A percentile compares a stretch with the other conserved stretches of the same genome.
These are phyloP conservation scores for Peronospora farinosa DNA, from an alignment of 352 stramenopile species.

Conservation along the genomic window DNA sequence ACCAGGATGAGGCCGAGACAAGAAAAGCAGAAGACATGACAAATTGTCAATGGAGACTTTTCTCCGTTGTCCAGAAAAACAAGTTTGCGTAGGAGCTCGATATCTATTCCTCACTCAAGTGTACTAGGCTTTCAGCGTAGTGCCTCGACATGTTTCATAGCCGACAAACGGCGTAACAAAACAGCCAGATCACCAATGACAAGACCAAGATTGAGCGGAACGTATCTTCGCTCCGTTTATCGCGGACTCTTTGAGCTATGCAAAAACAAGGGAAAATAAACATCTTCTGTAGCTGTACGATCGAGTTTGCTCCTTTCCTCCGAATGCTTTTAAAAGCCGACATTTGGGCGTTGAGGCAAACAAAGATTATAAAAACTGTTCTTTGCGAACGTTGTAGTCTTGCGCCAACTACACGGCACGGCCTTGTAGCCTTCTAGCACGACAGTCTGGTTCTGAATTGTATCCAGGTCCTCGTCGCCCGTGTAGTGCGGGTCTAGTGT, in stretches of 20 bases:
- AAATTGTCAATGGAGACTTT: slow-evolving; percentile 10
- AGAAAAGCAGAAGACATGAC: slow-evolving; percentile 36
- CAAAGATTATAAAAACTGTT: slow-evolving; percentile 76
- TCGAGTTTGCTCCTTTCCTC: slow-evolving; percentile 1
- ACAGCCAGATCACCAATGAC: slow-evolving; percentile 16
- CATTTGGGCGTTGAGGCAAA: slow-evolving; percentile 52
- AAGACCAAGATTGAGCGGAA: slow-evolving; percentile 11
- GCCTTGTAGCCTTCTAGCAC: slow-evolving; percentile 72
- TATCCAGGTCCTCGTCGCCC: slow-evolving; percentile 52
- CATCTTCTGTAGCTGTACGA: slow-evolving; percentile 37
- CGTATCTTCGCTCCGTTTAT: slow-evolving; percentile 9
- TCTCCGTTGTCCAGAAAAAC: slow-evolving; percentile 21
- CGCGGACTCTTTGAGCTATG: slow-evolving; percentile 11
- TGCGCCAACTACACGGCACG: slow-evolving; percentile 59
- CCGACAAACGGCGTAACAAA: slow-evolving; percentile 10
- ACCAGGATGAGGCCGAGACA: slow-evolving; percentile 19
- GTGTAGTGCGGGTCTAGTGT: slow-evolving; percentile 82
- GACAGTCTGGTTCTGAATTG: slow-evolving; percentile 58
- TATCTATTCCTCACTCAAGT: slow-evolving; percentile 34
- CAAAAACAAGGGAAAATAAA: slow-evolving; percentile 34
- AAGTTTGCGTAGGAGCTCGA: slow-evolving; percentile 23
- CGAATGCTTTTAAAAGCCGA: slow-evolving; percentile 16
- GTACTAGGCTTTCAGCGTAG: slow-evolving; percentile 23
- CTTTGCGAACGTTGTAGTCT: slow-evolving; percentile 48
- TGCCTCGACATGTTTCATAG: slow-evolving; percentile 29